Evolutionary conservation across 139 green algal genomes (phyloP).

Genomic region (Spirogloea muscicola): DNA sequence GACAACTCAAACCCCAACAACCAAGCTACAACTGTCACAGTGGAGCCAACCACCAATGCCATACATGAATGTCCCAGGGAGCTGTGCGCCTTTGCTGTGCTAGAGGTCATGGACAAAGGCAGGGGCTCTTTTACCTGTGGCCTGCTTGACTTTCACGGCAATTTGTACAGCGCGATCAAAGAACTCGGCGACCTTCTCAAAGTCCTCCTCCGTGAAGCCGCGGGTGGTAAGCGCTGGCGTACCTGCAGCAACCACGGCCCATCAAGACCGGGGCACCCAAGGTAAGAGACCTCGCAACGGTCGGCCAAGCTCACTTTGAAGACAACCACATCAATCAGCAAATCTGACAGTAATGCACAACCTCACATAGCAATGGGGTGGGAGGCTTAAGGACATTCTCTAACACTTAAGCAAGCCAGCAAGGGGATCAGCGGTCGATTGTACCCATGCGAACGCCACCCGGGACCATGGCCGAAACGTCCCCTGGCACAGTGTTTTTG

Average conservation of each 20-base stretch:
- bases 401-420: no score
- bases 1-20: background rate
- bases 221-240: constrained; percentile 54
- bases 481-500: constrained; percentile 98
- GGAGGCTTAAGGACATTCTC: no score
- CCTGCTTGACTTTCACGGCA: constrained; percentile 63
- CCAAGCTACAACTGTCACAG: background rate
- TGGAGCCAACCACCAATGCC: background rate
- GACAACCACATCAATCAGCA: no score
- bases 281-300: no score
- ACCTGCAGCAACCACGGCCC: constrained; percentile 51
- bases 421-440: no score
- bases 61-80: background rate
- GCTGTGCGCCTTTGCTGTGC: background rate
- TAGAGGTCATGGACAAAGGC: background rate
- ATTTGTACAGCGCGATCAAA: constrained; percentile 71
- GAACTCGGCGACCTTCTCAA: constrained; percentile 83
- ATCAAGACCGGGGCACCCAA: no score
- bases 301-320: no score
- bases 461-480: constrained; percentile 56
- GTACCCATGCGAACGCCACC: constrained; percentile 90
- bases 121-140: constrained; percentile 8
- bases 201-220: constrained; percentile 57
- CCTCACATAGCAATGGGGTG: no score
- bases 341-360: no score